These are phyloP conservation scores for Eucalyptus lansdowneana DNA, from an alignment of 345 rosid species.

Conservation along the genomic window DNA sequence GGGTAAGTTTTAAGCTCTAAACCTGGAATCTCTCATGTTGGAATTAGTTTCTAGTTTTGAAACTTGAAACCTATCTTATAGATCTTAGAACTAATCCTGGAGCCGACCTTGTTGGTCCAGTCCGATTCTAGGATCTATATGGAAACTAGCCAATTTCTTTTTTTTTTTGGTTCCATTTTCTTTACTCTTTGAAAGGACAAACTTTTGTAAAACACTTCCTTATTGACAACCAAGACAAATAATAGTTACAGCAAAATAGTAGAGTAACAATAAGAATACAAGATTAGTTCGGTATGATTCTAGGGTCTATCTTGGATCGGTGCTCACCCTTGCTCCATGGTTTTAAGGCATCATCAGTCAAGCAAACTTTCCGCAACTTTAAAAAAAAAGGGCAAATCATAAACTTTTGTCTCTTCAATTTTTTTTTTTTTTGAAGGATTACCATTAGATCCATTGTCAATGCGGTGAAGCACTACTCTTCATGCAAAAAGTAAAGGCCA, in stretches of 20 bases:
- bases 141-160: background rate
- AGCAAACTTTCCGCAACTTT: background rate
- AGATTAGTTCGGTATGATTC: accelerated
- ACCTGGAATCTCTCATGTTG: accelerated
- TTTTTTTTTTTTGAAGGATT: background rate
- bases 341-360: background rate
- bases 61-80: background rate
- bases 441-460: background rate
- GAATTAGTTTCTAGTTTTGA: background rate
- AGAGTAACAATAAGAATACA: background rate
- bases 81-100: accelerated
- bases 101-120: accelerated
- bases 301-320: background rate
- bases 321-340: background rate
- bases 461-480: background rate
- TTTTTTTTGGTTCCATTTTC: background rate
- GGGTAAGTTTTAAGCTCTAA: background rate
- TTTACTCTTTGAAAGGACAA: background rate
- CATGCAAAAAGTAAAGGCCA: background rate
- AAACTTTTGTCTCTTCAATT: background rate
- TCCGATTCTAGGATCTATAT: accelerated
- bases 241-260: background rate
- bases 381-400: background rate
- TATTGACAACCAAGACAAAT: background rate
- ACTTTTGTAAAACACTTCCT: background rate